Evolutionary conservation across 2,329 filamentous ascomycete species (phyloP).

Genomic region (Helminthosporium solani): DNA sequence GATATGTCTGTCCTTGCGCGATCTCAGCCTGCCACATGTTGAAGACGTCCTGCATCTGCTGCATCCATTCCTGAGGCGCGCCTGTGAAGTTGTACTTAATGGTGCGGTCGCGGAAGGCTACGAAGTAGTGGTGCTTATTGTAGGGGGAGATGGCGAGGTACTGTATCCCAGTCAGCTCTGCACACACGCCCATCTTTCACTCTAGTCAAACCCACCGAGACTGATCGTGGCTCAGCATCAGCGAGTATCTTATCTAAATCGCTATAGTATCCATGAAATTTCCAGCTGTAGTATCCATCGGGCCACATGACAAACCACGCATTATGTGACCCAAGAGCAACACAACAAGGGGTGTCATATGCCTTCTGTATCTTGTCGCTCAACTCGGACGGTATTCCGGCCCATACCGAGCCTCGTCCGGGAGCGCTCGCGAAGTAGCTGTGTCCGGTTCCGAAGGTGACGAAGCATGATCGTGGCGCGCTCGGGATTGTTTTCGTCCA

Average conservation of each 20-base stretch:
- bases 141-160: constrained; percentile 39
- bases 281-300: constrained; percentile 33
- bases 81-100: constrained; percentile 39
- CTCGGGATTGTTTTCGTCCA: constrained; percentile 33
- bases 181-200: neutral
- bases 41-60: constrained; percentile 37
- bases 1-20: constrained; percentile 16
- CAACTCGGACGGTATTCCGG: constrained; percentile 33
- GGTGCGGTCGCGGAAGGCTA: constrained; percentile 33
- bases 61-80: constrained; percentile 34
- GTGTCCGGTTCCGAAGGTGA: constrained; percentile 35
- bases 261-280: constrained; percentile 34
- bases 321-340: constrained; percentile 30
- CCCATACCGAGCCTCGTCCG: constrained; percentile 37
- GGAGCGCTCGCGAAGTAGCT: constrained; percentile 36
- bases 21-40: constrained; percentile 30
- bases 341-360: constrained; percentile 31
- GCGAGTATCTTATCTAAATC: constrained; percentile 31
- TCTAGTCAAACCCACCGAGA: constrained; percentile 25
- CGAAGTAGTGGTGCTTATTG: constrained; percentile 35
- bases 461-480: constrained; percentile 29
- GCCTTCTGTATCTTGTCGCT: constrained; percentile 38
- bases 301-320: constrained; percentile 40
- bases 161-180: constrained; percentile 16
- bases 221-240: constrained; percentile 24